Evolutionary conservation across 495 filamentous ascomycete genomes (phyloP).

Genomic region (Aspergillus conjunctus): DNA sequence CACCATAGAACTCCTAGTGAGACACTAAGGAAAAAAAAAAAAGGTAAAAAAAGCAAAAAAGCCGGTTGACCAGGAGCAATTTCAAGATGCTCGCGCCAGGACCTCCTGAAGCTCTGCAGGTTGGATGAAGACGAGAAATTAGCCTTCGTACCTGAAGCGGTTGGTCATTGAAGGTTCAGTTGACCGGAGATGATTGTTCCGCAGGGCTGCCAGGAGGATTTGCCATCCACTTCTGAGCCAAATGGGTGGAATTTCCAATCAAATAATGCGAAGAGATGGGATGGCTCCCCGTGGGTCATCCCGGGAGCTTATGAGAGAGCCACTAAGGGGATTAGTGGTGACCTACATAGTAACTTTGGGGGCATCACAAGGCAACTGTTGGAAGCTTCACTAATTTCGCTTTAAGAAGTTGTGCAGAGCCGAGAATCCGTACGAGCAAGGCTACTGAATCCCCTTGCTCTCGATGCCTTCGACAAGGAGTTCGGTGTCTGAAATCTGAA

Average conservation of each 20-base stretch:
- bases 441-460: neutral
- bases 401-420: neutral
- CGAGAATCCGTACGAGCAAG: too few species aligned
- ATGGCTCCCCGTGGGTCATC: slow-evolving; percentile 14
- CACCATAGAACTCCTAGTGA: slow-evolving; percentile 15
- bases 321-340: slow-evolving; percentile 3
- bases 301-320: slow-evolving; percentile 14
- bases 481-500: neutral
- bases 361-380: slow-evolving; percentile 2
- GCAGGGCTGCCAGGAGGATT: slow-evolving; percentile 15
- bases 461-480: neutral
- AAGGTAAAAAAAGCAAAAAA: slow-evolving; percentile 13
- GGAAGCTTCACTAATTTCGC: neutral
- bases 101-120: neutral
- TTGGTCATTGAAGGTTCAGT: slow-evolving; percentile 14
- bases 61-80: slow-evolving; percentile 1
- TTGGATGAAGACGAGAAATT: neutral
- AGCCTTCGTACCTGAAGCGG: slow-evolving; percentile 11
- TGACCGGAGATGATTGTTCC: slow-evolving; percentile 28
- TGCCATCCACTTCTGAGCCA: slow-evolving; percentile 15
- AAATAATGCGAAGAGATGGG: slow-evolving; percentile 12
- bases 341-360: neutral
- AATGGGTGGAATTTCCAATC: slow-evolving; percentile 18
- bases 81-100: neutral
- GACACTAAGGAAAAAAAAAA: slow-evolving; percentile 5